Conservation (phyloP, 2,329 filamentous ascomycete genomes). For the Corinectria fuckeliana region DNA sequence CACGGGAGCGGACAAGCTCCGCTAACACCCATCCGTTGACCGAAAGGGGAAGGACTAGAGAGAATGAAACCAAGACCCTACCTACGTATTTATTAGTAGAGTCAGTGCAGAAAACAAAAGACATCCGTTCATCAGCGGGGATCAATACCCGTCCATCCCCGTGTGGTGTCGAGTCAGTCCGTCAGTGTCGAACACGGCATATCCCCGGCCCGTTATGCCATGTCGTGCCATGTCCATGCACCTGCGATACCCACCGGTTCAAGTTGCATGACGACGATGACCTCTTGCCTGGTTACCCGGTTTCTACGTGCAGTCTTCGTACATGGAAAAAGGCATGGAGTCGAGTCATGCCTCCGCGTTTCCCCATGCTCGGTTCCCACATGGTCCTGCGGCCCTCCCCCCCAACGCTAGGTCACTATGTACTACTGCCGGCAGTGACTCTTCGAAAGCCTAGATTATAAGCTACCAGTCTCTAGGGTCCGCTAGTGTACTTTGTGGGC, state of each 20-base stretch:
- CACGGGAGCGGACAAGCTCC: no score
- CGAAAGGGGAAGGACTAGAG: background rate
- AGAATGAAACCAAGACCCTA: no score
- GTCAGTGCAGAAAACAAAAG: background rate
- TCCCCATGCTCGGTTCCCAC: no score
- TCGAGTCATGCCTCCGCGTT: background rate
- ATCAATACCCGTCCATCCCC: no score
- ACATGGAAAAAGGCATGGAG: no score
- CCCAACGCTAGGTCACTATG: no score
- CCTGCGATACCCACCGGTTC: no score
- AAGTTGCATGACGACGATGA: slow-evolving; percentile 1
- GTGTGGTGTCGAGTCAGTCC: no score
- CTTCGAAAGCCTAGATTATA: background rate
- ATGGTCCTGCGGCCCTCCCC: no score
- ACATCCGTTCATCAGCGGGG: no score
- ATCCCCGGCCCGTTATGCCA: background rate
- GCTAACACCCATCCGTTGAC: background rate
- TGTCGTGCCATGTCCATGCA: background rate
- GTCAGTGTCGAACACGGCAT: no score
- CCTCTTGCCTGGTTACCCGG: background rate
- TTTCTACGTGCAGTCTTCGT: background rate
- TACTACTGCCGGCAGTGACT: background rate
- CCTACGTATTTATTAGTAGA: no score
- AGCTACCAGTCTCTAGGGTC: background rate
- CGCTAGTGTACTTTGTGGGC: background rate